Base-by-base conservation (phyloP, 805 yeast genomes). In the Ogataea haglerorum region DNA sequence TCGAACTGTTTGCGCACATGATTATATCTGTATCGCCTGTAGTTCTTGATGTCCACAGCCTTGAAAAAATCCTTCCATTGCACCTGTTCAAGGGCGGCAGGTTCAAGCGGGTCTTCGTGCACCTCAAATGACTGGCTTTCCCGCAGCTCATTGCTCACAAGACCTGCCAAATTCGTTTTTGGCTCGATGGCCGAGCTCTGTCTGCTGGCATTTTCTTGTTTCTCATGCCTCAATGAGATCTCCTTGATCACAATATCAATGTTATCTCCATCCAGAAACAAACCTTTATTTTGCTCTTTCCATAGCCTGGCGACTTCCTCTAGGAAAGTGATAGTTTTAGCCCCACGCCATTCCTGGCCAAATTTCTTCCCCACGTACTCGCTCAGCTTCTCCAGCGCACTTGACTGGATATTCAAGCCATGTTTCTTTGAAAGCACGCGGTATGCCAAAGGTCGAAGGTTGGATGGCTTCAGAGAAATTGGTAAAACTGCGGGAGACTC, bases 381-480 rank as follows among this genome's bases (percentile, higher is more conserved):
- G 1, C 96, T 85, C 23, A 93, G 65, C 1, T 75, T 73, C 31
- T 71, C 75, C 12, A 93, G 67, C 0, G 96, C 98, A 48, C 85
- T 82, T 0, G 96, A 81, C 54, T 91, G 88, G 48, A 93, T 76
- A 60, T 89, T 89, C 21, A 93, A 73, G 0, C 97, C 96, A 58
- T 88, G 91, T 57, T 91, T 93, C 63, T 89, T 91, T 4, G 98
- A 86, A 7, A 93, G 63, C 2, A 91, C 76, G 29, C 99, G 70
- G 60, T 90, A 93, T 0, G 97, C 97, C 35, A 91, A 66, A 1
- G 99, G 99, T 32, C 99, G 75, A 31, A 93, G 67, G 54, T 85
- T 85, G 0, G 91, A 77, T 0, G 96, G 87, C 38, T 80, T 85
- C 2, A 91, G 76, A 42, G 74, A 73, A 2, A 87, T 80, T 0